Evolutionary conservation across 169 alveolate genomes (phyloP), one percentile per base, ranked within the genome.

Genomic region (Eimeria necatrix): DNA sequence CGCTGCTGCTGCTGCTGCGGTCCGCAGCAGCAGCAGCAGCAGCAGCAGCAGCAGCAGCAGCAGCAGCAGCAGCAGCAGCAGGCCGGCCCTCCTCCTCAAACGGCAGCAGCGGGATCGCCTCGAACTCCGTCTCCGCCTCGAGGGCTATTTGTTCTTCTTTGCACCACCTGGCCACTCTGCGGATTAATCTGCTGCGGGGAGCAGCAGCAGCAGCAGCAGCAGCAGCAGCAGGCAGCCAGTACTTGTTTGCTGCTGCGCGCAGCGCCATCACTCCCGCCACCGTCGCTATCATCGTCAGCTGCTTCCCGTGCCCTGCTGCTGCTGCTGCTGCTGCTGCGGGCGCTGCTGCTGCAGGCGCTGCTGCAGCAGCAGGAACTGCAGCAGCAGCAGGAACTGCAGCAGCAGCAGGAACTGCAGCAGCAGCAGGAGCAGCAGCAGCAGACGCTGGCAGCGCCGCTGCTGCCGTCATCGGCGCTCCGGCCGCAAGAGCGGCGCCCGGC

Each of bases 301-400:
- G 88, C 49, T 51, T 78, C 18, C 68, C 88, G 59, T 78, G 68
- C 46, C 70, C 24, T 51, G 88, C 70, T 18, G 88, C 88, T 10
- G 68, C 88, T 12, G 70, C 20, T 4, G 18, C 70, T 46, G 20
- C 88, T 4, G 70, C 88, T 10, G 70, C 88, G 7, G 7, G 46
- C 3, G 46, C 88, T 14, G 68, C 88, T 78, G 88, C 61, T 4
- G 88, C 41, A 48, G 88, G 20, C 16, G 88, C 24, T 18, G 49
- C 51, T 78, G 26, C 76, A 49, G 88, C 70, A 4, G 16, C 59
- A 4, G 48, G 10, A 2, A 68, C 88, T 3, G 88, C 59, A 6
- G 24, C 84, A 1, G 84, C 53, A 4, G 70, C 88, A 18, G 68
- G 70, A 5, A 64, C 76, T 64, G 18, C 41, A 8, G 88, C 46